Base-by-base conservation (phyloP, 371 early-diverging fungal species). In the Lichtheimia corymbifera region DNA sequence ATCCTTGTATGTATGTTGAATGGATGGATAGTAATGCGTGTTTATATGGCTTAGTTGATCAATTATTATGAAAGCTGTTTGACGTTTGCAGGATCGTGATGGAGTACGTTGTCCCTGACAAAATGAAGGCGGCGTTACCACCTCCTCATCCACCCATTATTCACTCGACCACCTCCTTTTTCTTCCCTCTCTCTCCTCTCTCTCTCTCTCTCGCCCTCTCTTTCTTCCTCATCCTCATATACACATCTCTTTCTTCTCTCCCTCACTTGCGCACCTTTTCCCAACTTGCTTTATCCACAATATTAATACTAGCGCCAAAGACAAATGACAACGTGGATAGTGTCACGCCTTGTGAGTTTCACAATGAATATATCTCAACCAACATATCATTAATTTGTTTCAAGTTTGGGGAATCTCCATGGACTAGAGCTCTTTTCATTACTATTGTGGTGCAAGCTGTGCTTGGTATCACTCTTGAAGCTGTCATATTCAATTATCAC, bases 341-440 rank as follows among this genome's bases (percentile, higher is more conserved):
- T 35, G 11, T 9, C 35, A 35, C 35, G 35, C 35, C 35, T 35
- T 35, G 35, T 35, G 35, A 35, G 35, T 35, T 35, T 35, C 11
- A 1, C 35, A 35, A 9, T 35, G 35, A 35, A 35, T 35, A 35
- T 35, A 35, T 35, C 2, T 35, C 5, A 28, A 45, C 3, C 14
- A 2, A 17, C 22, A 17, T 17, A 47, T 7, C 22, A 22, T 18
- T 22, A 47, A 22, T 22, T 47, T 18, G 7, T 47, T 1, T 47
- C 47, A 47, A 80, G 80, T 77, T 80, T 73, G 80, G 80, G 28
- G 77, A 80, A 54, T 80, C 80, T 20, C 66, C 65, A 53, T 80
- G 77, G 76, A 80, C 76, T 51, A 66, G 76, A 44, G 73, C 75
- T n/a, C 72, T 76, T 30, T 75, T 80, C 53, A 53, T 71, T 5